These are phyloP conservation scores for Westerdykella sp. DNA, from an alignment of 2,329 filamentous ascomycete genomes.

Conservation along the genomic window DNA sequence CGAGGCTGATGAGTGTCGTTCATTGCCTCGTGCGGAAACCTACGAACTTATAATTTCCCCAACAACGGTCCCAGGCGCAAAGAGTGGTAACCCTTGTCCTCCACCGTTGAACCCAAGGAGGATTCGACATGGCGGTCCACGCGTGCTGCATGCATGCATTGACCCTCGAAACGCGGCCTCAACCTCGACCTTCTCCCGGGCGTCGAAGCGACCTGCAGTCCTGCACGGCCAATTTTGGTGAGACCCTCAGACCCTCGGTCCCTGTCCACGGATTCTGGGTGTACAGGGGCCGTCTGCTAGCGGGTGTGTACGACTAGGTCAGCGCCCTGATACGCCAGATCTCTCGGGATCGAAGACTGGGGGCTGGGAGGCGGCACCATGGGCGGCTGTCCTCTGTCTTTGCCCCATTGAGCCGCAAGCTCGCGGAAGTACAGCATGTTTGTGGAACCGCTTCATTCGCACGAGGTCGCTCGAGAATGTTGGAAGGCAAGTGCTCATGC, in stretches of 20 bases:
- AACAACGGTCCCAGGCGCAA: conserved; percentile 1
- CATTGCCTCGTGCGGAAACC: conserved; percentile 10
- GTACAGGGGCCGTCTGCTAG: conserved; percentile 11
- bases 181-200: conserved; percentile 4
- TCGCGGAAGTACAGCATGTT: conserved; percentile 10
- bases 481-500: conserved; percentile 6
- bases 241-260: conserved; percentile 13
- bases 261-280: conserved; percentile 25
- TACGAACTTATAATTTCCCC: conserved; percentile 23
- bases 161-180: conserved; percentile 7
- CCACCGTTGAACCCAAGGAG: conserved; percentile 24
- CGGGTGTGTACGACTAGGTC: conserved; percentile 20
- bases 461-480: conserved; percentile 6
- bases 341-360: conserved; percentile 14
- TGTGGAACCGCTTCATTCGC: conserved; percentile 30
- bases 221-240: conserved; percentile 23
- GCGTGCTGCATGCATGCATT: conserved; percentile 25
- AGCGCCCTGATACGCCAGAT: conserved; percentile 26
- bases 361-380: conserved; percentile 7
- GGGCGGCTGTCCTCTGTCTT: conserved; percentile 11
- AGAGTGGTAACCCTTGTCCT: conserved; percentile 5
- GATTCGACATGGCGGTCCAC: conserved; percentile 16
- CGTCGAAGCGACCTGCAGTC: conserved; percentile 20
- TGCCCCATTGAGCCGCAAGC: conserved; percentile 25
- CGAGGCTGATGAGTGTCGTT: conserved; percentile 11